Base-by-base conservation (phyloP, 345 rosid species). In the Ceriops tagal region DNA sequence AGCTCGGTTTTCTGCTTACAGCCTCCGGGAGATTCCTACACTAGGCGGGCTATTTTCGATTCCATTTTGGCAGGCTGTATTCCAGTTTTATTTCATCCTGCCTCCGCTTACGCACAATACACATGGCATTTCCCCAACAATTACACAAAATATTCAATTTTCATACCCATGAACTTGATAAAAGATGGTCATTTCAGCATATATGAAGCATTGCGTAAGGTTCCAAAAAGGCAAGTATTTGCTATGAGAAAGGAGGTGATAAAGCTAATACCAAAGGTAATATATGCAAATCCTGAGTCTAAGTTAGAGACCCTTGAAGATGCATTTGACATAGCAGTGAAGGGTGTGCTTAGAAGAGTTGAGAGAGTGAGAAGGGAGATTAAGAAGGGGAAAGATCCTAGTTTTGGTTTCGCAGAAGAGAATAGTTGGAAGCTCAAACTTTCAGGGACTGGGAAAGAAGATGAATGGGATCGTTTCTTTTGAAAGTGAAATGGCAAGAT, bases 1-100 rank as follows among this genome's bases (percentile, higher is more conserved):
- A 13, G 22, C 58, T 55, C 58, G 5, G 27, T 22, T 55, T 55
- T 55, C 58, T 55, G 58, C 58, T 55, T 55, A 22, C 58, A 55
- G 27, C 58, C 58, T 55, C 58, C 58, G 15, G 58, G 58, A 15
- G 58, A 55, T 55, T 55, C 58, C 58, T 55, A 55, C 58, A 55
- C 58, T 26, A 3, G 58, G 27, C 24, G 58, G 27, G 22, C 58
- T 8, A 22, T 28, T 55, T 55, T 55, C 5, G 58, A 55, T 55
- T 55, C 58, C 11, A 55, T 55, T 11, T 22, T 55, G 58, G 58
- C 58, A 55, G 58, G 58, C 27, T 55, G 58, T 13, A 55, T 55
- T 26, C 58, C 58, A 22, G 58, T 55, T 55, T 55, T 55, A 24
- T 55, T 22, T 13, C 58, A 55, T 55, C 58, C 58, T n/a, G 58